Evolutionary conservation across 345 rosid genomes (phyloP).

Genomic region (Erucastrum elatum): DNA sequence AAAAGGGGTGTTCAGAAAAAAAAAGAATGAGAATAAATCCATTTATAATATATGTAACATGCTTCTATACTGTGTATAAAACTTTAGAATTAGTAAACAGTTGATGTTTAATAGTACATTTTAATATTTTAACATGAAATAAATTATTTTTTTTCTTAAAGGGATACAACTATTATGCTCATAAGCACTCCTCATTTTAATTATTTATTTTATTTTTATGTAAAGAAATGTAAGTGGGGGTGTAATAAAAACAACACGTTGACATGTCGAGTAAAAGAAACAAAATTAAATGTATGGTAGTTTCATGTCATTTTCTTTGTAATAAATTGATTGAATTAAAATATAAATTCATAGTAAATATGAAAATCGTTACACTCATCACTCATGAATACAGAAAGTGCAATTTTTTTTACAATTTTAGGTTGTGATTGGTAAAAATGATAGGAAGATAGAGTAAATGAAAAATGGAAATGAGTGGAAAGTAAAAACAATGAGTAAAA

Average conservation of each 20-base stretch:
- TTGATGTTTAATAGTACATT: not conserved
- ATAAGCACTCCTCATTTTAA: not conserved
- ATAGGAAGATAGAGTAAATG: too few relatives aligned
- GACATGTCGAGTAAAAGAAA: constrained; percentile 30
- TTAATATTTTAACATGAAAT: not conserved
- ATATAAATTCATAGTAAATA: not conserved
- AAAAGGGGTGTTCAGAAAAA: too few relatives aligned
- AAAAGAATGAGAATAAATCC: not conserved
- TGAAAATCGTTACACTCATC: not conserved
- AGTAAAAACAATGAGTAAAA: too few relatives aligned
- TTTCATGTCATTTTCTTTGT: constrained; percentile 36
- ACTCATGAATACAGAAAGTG: not conserved
- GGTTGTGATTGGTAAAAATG: too few relatives aligned
- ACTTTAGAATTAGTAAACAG: not conserved
- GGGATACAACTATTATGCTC: not conserved
- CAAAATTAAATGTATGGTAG: constrained; percentile 29
- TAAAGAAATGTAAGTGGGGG: not conserved
- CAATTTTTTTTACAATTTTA: too few relatives aligned
- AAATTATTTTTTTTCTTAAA: not conserved
- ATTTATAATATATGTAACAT: not conserved
- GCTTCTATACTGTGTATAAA: not conserved
- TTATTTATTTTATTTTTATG: not conserved
- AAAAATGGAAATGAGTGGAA: too few relatives aligned
- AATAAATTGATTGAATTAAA: not conserved
- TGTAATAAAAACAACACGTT: constrained; percentile 32